Evolutionary conservation across 306 rosid genomes (phyloP).

Genomic region (Lithocarpus polystachyus): DNA sequence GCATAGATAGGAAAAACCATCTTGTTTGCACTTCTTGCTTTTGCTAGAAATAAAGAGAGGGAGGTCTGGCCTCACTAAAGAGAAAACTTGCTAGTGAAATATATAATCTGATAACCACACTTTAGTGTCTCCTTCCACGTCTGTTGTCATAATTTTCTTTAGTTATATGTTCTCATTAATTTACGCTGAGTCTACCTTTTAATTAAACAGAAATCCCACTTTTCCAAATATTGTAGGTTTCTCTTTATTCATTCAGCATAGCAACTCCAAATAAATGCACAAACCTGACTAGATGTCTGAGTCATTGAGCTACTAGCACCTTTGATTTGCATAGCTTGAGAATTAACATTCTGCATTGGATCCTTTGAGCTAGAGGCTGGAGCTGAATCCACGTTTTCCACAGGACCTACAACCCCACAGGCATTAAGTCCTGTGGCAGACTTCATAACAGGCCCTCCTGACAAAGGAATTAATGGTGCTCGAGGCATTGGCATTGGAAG

Average conservation of each 20-base stretch:
- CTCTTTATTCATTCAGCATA: background rate
- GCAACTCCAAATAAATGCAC: constrained; percentile 12
- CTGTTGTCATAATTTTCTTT: background rate
- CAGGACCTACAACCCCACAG: constrained; percentile 42
- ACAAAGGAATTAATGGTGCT: constrained; percentile 36
- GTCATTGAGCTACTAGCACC: constrained; percentile 39
- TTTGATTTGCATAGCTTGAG: constrained; percentile 36
- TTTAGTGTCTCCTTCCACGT: background rate
- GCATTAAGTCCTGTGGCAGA: constrained; percentile 36
- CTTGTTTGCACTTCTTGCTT: background rate
- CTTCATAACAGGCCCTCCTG: constrained; percentile 55
- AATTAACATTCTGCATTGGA: constrained; percentile 38
- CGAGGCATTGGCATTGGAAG: constrained; percentile 51
- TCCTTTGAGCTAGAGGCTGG: constrained; percentile 49
- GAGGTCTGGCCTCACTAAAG: background rate
- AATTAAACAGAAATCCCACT: background rate
- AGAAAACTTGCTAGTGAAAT: background rate
- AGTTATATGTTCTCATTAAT: background rate
- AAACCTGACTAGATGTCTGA: constrained; percentile 53
- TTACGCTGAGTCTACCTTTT: background rate
- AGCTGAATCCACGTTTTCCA: constrained; percentile 46
- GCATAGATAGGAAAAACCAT: background rate
- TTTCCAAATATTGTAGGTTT: background rate
- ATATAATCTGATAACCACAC: background rate
- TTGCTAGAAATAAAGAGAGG: background rate